Evolutionary conservation across 495 filamentous ascomycete species (phyloP).

Genomic region (Lasiosphaeria ovina): DNA sequence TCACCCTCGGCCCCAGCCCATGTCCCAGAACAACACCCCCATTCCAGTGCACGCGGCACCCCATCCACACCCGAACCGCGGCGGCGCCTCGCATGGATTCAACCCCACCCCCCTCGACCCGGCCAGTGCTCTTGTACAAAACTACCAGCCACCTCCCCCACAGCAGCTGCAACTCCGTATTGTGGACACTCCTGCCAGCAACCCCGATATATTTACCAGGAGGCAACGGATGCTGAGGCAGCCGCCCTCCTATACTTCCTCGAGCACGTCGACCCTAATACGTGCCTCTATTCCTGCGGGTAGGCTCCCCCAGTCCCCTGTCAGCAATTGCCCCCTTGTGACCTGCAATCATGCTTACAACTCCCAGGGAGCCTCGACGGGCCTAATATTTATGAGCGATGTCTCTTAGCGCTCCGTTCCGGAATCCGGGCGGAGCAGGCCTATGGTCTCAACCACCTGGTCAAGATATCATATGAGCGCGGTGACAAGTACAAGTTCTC

Average conservation of each 20-base stretch:
- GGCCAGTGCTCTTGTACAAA: constrained; percentile 50
- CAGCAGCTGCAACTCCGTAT: constrained; percentile 62
- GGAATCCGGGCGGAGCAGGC: constrained; percentile 77
- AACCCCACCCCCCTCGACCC: constrained; percentile 40
- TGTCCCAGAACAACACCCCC: constrained; percentile 18
- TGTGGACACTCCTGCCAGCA: constrained; percentile 67
- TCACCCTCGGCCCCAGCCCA: constrained; percentile 19
- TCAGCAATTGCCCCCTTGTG: background rate
- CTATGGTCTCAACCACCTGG: constrained; percentile 86
- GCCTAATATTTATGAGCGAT: constrained; percentile 86
- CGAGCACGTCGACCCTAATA: constrained; percentile 22
- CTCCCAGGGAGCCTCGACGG: constrained; percentile 60
- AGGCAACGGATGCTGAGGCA: constrained; percentile 37
- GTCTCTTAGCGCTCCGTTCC: constrained; percentile 75
- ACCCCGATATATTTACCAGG: constrained; percentile 58
- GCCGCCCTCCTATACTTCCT: constrained; percentile 20
- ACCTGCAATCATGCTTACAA: constrained; percentile 17
- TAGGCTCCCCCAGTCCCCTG: constrained; percentile 13
- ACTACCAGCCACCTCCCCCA: constrained; percentile 58
- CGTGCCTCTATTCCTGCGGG: constrained; percentile 26
- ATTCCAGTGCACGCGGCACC: constrained; percentile 15
- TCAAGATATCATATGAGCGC: constrained; percentile 90
- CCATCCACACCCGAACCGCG: constrained; percentile 31
- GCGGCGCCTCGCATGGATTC: constrained; percentile 38
- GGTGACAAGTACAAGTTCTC: constrained; percentile 96